Base-by-base conservation (phyloP, 306 rosid species). In the Prunus salicina region DNA sequence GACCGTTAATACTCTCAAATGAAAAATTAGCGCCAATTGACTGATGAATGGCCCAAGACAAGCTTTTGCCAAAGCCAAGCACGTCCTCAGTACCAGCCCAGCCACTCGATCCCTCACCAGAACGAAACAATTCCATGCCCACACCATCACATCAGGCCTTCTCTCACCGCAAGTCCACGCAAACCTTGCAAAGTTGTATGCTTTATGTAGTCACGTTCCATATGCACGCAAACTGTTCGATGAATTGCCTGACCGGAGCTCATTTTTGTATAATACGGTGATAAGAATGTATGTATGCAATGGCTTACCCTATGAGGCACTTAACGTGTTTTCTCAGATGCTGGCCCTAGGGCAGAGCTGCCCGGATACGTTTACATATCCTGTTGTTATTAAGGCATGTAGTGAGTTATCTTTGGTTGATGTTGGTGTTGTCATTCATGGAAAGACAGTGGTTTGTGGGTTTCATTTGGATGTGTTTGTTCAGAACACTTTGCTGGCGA, bases 301-400 rank as follows among this genome's bases (percentile, higher is more conserved):
- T 4, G 85, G 90, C 11, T 52, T 78, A 25, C 87, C 91, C n/a
- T 49, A 16, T 66, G 86, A 81, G 60, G 90, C 93, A 3, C 89
- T 91, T 2, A 34, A 50, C 50, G n/a, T 94, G 86, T 94, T 91
- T 76, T 62, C 63, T 60, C 74, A 85, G 22, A 90, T 94, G 97
- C 76, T 88, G 20, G 28, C 8, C 22, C 79, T 49, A 1, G 88
- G 91, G 38, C 68, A 51, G 69, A 52, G 80, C 53, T 45, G 51
- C 32, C 97, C 98, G 0, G 94, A 90, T 72, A 78, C 79, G 22
- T 91, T 83, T 72, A 88, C 98, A 0, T 91, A 88, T 70, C 93
- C 96, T 0, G 41, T 84, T 78, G 90, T 83, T 45, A 76, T 90
- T n/a, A 94, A 94, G 88, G 97, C 93, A 25, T 91, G 93, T 67